Evolutionary conservation across 805 yeast species (phyloP).

Genomic region (Helenozyma rhizophorensis): DNA sequence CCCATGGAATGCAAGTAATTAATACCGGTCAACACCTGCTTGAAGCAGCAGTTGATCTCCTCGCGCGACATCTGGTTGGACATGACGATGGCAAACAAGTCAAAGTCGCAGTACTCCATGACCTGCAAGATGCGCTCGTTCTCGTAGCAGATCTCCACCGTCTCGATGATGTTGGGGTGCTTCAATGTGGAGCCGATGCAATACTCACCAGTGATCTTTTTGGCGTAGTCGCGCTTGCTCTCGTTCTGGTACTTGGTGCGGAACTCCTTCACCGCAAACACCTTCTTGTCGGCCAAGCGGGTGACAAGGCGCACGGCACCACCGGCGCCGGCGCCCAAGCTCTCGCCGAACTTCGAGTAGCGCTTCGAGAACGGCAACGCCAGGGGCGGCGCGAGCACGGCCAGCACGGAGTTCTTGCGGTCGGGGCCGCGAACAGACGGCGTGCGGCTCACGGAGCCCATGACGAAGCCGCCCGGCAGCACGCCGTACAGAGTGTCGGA

Average conservation of each 20-base stretch:
- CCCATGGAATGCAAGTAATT: conserved; percentile 81
- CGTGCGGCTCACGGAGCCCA: conserved; percentile 25
- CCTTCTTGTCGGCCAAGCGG: conserved; percentile 59
- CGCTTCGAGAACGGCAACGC: conserved; percentile 63
- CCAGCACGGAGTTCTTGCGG: conserved; percentile 34
- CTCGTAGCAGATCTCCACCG: conserved; percentile 88
- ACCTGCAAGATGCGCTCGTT: conserved; percentile 83
- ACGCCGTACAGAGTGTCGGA: conserved; percentile 34
- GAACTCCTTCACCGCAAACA: conserved; percentile 92
- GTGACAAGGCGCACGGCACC: conserved; percentile 79
- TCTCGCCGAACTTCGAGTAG: conserved; percentile 79
- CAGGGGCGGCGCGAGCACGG: conserved; percentile 21
- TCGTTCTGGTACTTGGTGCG: conserved; percentile 72
- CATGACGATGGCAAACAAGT: conserved; percentile 92
- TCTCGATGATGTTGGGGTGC: conserved; percentile 86
- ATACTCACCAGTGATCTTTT: conserved; percentile 90
- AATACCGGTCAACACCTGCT: conserved; percentile 78
- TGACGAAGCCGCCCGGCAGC: conserved; percentile 26
- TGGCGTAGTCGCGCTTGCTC: conserved; percentile 78
- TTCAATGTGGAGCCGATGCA: conserved; percentile 88
- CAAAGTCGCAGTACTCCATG: conserved; percentile 93
- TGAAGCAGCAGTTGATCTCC: conserved; percentile 86
- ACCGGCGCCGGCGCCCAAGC: conserved; percentile 93
- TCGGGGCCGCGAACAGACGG: conserved; percentile 30
- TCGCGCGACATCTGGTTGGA: conserved; percentile 76